These are phyloP conservation scores for Saccharomycopsis sp. DNA, from an alignment of 805 yeast species.

Conservation along the genomic window DNA sequence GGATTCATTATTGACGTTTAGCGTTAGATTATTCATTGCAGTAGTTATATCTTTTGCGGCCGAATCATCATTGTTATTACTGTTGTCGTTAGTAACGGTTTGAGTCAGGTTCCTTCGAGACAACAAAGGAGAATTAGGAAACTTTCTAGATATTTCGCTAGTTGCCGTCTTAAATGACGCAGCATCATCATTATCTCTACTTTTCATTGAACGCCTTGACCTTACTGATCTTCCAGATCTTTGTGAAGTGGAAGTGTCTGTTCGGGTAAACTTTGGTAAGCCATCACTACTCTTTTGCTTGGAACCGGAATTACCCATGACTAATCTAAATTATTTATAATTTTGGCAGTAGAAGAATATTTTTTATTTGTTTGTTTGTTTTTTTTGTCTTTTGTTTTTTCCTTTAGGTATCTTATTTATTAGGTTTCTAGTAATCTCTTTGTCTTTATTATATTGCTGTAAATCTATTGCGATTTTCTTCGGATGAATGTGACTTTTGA, in stretches of 20 bases:
- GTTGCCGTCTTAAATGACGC: conserved; percentile 29
- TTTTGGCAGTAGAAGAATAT: too few relatives aligned
- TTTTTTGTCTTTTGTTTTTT: too few relatives aligned
- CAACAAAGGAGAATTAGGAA: conserved; percentile 15
- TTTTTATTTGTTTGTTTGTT: too few relatives aligned
- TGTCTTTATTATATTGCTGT: too few relatives aligned
- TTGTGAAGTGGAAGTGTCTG: conserved; percentile 47
- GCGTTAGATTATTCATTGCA: conserved; percentile 10
- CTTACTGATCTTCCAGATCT: conserved; percentile 33
- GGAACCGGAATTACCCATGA: conserved; percentile 49
- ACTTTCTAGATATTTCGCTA: conserved; percentile 23
- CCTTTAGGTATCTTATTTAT: too few relatives aligned
- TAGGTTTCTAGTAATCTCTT: too few relatives aligned
- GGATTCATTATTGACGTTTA: conserved; percentile 17
- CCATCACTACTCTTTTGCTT: conserved; percentile 28
- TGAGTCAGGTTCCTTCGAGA: conserved; percentile 23
- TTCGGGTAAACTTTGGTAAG: conserved; percentile 41
- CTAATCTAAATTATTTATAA: too few relatives aligned
- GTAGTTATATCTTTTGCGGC: conserved; percentile 12
- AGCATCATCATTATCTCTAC: conserved; percentile 27
- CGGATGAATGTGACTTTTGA: too few relatives aligned
- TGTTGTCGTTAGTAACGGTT: conserved; percentile 2
- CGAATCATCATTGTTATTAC: conserved; percentile 8
- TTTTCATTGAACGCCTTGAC: conserved; percentile 27
- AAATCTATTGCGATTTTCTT: too few relatives aligned